A percentile compares a stretch with the other conserved stretches of the same genome.
Evolutionary conservation across 2,329 filamentous ascomycete species (phyloP).

Genomic region (Diaporthe australafricana): DNA sequence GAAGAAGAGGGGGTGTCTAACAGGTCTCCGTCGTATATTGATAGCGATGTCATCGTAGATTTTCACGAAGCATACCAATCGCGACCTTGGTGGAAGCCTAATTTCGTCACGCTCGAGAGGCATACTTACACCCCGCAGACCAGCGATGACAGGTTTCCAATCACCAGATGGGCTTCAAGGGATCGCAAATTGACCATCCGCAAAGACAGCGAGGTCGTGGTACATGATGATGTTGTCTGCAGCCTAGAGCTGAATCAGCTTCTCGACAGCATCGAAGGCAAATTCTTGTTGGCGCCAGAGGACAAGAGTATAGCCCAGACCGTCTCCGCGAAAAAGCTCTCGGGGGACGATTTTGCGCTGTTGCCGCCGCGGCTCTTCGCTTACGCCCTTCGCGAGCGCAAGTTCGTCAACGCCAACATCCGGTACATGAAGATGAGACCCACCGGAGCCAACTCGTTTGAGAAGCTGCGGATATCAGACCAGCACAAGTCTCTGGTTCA

Average conservation of each 20-base stretch:
- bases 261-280: neutral
- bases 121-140: neutral
- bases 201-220: neutral
- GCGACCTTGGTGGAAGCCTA: constrained; percentile 6
- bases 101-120: neutral
- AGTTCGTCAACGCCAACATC: neutral
- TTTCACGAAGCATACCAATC: constrained; percentile 21
- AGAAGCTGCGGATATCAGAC: neutral
- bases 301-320: neutral
- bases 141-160: neutral
- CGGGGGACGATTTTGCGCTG: constrained; percentile 7
- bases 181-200: neutral
- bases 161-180: neutral
- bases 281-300: neutral
- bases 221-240: neutral
- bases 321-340: neutral
- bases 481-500: neutral
- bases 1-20: neutral
- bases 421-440: neutral
- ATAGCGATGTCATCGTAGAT: constrained; percentile 28
- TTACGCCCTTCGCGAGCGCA: constrained; percentile 6
- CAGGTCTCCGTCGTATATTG: neutral
- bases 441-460: neutral
- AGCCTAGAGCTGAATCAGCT: neutral
- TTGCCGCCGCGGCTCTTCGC: neutral